Conservation (phyloP, 768 basidiomycete species). For the Calocybe gangraenosa region DNA sequence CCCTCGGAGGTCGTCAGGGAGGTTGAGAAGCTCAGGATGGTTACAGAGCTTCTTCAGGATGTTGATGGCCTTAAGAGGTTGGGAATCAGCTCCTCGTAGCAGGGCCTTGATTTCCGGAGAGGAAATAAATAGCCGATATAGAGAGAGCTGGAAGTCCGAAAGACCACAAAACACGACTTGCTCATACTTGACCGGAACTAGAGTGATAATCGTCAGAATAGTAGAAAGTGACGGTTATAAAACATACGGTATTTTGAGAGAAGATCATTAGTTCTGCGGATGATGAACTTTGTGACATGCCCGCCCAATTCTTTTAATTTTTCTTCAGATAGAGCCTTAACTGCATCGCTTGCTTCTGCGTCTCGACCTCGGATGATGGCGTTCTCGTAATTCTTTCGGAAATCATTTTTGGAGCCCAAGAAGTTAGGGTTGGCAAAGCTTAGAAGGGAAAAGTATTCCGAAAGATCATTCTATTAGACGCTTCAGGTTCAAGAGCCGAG, state of each 20-base stretch:
- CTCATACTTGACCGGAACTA: constrained; percentile 99
- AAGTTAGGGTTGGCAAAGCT: constrained; percentile 93
- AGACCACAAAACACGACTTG: constrained; percentile 93
- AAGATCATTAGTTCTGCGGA: constrained; percentile 89
- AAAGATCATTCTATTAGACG: constrained; percentile 74
- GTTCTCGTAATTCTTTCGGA: constrained; percentile 94
- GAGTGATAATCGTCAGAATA: constrained; percentile 3
- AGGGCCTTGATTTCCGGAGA: constrained; percentile 91
- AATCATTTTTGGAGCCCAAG: constrained; percentile 83
- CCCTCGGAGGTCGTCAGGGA: constrained; percentile 81
- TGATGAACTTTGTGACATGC: constrained; percentile 91
- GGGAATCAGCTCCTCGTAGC: constrained; percentile 81
- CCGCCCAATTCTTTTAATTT: constrained; percentile 89
- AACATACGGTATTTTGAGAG: constrained; percentile 89
- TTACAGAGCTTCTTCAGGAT: constrained; percentile 95
- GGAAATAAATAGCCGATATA: constrained; percentile 88
- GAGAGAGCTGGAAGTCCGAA: constrained; percentile 75
- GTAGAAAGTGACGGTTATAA: neutral
- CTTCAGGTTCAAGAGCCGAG: neutral
- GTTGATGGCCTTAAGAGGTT: constrained; percentile 95
- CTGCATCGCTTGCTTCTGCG: constrained; percentile 73
- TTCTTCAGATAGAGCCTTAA: constrained; percentile 79
- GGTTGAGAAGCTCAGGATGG: constrained; percentile 84
- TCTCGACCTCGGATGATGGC: constrained; percentile 89
- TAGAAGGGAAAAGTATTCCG: constrained; percentile 91